Evolutionary conservation across 2,329 filamentous ascomycete species (phyloP).

Genomic region (Alternaria sp.): DNA sequence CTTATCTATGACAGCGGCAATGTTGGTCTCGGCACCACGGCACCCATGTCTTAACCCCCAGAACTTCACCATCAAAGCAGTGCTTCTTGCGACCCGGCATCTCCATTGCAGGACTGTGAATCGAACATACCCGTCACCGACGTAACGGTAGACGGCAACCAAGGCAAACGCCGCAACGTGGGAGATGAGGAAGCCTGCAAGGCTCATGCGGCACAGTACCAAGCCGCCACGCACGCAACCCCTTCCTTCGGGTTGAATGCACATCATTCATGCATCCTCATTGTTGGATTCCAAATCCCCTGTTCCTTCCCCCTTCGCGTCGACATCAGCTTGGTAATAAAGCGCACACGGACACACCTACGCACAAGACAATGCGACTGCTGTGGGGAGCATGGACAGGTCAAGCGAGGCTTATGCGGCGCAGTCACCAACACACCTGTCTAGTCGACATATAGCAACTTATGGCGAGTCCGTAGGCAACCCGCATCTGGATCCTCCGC

Average conservation of each 20-base stretch:
- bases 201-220: not conserved
- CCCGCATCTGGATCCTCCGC: not conserved
- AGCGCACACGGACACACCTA: not conserved
- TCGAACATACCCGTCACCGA: not conserved
- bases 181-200: not conserved
- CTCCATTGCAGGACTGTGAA: not conserved
- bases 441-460: not conserved
- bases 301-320: not conserved
- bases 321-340: not conserved
- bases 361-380: not conserved
- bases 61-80: not conserved
- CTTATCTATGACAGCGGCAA: not conserved
- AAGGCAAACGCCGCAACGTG: not conserved
- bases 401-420: conserved; percentile 1
- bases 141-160: not conserved
- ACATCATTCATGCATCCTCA: not conserved
- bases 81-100: not conserved
- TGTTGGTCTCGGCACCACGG: not conserved
- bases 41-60: not conserved
- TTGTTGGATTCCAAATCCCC: not conserved
- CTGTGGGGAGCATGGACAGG: not conserved
- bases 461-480: not conserved
- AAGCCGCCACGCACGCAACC: not conserved
- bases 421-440: not conserved
- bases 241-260: not conserved